Percentiles rank a stretch among this genome's conserved stretches.
Evolutionary conservation across 169 alveolate species (phyloP).

Genomic region (Eimeria brunetti): DNA sequence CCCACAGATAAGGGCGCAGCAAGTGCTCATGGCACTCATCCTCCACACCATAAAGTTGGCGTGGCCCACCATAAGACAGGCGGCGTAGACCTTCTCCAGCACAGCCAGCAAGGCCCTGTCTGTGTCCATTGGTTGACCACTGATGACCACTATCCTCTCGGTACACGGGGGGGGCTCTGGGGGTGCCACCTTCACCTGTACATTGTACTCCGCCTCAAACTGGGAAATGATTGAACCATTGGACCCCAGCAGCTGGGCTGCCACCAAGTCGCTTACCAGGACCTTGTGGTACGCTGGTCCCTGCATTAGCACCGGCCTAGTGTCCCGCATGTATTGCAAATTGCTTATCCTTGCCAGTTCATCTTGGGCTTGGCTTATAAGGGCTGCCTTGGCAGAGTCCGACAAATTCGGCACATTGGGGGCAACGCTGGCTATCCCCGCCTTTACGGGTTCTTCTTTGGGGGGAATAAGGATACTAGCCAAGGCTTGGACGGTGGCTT

Average conservation of each 20-base stretch:
- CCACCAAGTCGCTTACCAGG: constrained; percentile 58
- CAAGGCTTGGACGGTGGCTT: constrained; percentile 45
- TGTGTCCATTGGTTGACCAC: constrained; percentile 60
- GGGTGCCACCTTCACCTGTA: constrained; percentile 46
- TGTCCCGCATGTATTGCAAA: constrained; percentile 59
- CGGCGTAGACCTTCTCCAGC: constrained; percentile 73
- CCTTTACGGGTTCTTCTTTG: constrained; percentile 54
- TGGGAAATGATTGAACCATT: constrained; percentile 23
- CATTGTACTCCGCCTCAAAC: constrained; percentile 43
- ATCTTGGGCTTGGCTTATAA: constrained; percentile 72
- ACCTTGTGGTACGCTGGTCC: constrained; percentile 75
- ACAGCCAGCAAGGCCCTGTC: constrained; percentile 72
- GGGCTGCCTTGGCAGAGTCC: constrained; percentile 65
- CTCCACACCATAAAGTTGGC: constrained; percentile 71
- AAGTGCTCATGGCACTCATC: constrained; percentile 71
- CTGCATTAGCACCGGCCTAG: constrained; percentile 11
- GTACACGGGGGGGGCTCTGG: constrained; percentile 69
- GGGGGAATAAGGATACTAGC: constrained; percentile 57
- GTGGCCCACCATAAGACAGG: constrained; percentile 75
- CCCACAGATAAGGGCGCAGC: constrained; percentile 70
- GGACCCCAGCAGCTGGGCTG: constrained; percentile 77
- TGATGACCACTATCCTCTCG: constrained; percentile 52
- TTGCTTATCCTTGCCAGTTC: constrained; percentile 71
- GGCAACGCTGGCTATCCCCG: constrained; percentile 62
- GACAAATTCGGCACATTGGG: constrained; percentile 54